A percentile compares a stretch with the other conserved stretches of the same genome.
phyloP scores from a whole-genome alignment of 768 basidiomycete genomes.

The Suillus discolor region DNA sequence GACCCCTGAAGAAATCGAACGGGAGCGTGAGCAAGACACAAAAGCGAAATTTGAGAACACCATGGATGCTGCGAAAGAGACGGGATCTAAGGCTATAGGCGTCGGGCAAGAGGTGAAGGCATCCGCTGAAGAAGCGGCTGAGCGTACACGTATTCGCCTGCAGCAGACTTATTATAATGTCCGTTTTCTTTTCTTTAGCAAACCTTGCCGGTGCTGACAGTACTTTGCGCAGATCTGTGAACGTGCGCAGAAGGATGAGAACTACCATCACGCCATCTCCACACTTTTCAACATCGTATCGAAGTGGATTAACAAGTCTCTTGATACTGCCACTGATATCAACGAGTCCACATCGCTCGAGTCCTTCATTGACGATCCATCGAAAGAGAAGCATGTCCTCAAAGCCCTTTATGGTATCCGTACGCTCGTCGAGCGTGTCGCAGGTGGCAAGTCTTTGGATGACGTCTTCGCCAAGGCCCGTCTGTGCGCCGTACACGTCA shows the following conservation, averaged over 20 bases:
- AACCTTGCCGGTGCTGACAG: neutral
- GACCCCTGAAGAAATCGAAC: conserved; percentile 43
- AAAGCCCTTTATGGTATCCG: conserved; percentile 47
- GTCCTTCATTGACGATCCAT: conserved; percentile 61
- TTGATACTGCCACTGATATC: conserved; percentile 50
- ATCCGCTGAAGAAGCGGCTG: conserved; percentile 45
- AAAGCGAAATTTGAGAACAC: conserved; percentile 63
- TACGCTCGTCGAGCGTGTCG: conserved; percentile 54
- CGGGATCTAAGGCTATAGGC: conserved; percentile 60
- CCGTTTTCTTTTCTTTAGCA: conserved; percentile 5
- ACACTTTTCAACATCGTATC: conserved; percentile 59
- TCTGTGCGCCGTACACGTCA: conserved; percentile 48
- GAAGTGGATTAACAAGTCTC: conserved; percentile 55
- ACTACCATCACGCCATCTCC: conserved; percentile 58
- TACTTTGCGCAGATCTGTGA: conserved; percentile 53
- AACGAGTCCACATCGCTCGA: conserved; percentile 49
- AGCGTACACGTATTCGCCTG: conserved; percentile 45
- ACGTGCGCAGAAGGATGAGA: conserved; percentile 61
- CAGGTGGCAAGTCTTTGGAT: conserved; percentile 50
- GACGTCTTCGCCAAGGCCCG: conserved; percentile 46
- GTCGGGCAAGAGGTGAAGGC: conserved; percentile 45
- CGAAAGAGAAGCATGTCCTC: conserved; percentile 61
- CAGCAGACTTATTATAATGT: conserved; percentile 59
- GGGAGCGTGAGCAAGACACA: conserved; percentile 42
- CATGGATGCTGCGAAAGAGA: conserved; percentile 64